phyloP scores from a whole-genome alignment of 2,329 filamentous ascomycete genomes.

The Penicillium sclerotigenum region DNA sequence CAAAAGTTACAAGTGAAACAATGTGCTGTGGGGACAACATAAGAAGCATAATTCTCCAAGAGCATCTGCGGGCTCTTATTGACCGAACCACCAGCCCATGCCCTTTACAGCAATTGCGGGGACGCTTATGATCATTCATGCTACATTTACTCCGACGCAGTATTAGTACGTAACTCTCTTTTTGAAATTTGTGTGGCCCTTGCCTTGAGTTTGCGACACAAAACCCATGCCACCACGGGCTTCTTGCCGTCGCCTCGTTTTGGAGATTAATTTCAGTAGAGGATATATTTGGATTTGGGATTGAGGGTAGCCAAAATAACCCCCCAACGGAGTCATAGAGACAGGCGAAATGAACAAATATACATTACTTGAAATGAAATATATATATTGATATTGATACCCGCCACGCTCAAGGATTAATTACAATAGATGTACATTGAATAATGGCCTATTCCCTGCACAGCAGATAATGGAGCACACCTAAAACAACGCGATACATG shows the following conservation, averaged over 20 bases:
- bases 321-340: no score
- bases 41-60: no score
- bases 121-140: no score
- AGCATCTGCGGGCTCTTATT: no score
- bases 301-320: background rate
- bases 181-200: background rate
- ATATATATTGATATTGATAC: background rate
- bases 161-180: background rate
- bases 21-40: no score
- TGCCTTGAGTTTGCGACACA: background rate
- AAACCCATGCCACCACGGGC: background rate
- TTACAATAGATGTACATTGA: background rate
- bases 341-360: background rate
- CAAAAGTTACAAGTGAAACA: no score
- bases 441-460: background rate
- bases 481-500: background rate
- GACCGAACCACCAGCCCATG: no score
- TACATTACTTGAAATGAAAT: background rate
- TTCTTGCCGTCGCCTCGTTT: background rate
- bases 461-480: background rate
- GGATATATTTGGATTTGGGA: background rate
- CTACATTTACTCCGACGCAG: background rate
- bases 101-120: no score
- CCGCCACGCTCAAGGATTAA: background rate
- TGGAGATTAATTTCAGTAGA: background rate